phyloP scores from a whole-genome alignment of 2,329 filamentous ascomycete species.

The Pseudogymnoascus sp. region DNA sequence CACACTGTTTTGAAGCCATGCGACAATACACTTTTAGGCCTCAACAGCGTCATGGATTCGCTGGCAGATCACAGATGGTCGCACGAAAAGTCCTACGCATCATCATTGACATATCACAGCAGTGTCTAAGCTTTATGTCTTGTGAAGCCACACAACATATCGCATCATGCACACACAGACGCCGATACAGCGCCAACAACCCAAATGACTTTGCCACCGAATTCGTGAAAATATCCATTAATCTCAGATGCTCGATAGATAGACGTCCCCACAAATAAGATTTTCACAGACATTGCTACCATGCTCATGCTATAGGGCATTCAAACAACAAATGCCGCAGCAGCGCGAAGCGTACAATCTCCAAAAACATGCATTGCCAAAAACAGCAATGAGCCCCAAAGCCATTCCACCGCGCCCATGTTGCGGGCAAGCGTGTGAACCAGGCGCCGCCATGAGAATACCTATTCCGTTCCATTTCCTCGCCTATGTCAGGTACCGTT shows the following conservation, averaged over 20 bases:
- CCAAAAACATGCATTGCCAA: not conserved
- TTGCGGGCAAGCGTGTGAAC: not conserved
- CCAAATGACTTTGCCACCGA: not conserved
- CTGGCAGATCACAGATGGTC: not conserved
- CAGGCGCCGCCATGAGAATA: not conserved
- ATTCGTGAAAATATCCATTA: constrained; percentile 3
- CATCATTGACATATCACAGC: not conserved
- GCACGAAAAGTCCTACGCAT: not conserved
- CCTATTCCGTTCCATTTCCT: not conserved
- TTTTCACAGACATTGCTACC: constrained; percentile 3
- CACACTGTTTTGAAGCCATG: not conserved
- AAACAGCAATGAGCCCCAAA: not conserved
- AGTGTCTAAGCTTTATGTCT: not conserved
- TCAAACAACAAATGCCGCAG: not conserved
- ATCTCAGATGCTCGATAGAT: constrained; percentile 1
- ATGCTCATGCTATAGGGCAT: not conserved
- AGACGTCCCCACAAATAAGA: not conserved
- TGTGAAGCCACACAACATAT: not conserved
- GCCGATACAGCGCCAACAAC: not conserved
- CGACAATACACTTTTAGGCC: not conserved
- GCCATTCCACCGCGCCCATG: not conserved
- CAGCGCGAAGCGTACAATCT: not conserved
- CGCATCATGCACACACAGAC: not conserved
- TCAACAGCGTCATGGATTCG: not conserved
- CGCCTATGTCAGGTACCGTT: not conserved